These are phyloP conservation scores for Nigrospora sphaerica DNA, from an alignment of 2,329 filamentous ascomycete genomes.

Conservation along the genomic window DNA sequence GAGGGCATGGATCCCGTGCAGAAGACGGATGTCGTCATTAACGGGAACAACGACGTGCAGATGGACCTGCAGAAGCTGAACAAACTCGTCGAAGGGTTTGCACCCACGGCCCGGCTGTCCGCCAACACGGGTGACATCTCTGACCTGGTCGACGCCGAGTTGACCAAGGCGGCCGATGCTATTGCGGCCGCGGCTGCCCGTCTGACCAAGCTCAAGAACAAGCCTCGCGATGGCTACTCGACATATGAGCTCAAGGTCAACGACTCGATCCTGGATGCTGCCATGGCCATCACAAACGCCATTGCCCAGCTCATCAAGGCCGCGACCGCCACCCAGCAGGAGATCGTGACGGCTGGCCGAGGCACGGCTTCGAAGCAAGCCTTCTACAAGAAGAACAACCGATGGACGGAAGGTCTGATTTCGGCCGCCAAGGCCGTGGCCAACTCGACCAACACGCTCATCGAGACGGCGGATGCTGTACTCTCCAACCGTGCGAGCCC, in stretches of 20 bases:
- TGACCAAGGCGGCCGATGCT: conserved; percentile 89
- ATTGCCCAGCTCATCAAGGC: conserved; percentile 94
- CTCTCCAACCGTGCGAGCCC: conserved; percentile 86
- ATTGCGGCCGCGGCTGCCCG: conserved; percentile 89
- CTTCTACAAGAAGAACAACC: conserved; percentile 99
- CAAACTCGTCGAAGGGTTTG: conserved; percentile 87
- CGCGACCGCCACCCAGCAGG: conserved; percentile 84
- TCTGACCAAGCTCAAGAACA: conserved; percentile 87
- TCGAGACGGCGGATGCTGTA: conserved; percentile 96
- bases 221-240: conserved; percentile 90
- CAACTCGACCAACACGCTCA: conserved; percentile 86
- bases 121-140: conserved; percentile 79
- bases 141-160: conserved; percentile 84
- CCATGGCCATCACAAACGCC: conserved; percentile 85
- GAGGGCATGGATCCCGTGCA: conserved; percentile 85
- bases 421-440: conserved; percentile 96
- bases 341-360: conserved; percentile 90
- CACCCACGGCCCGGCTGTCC: conserved; percentile 78
- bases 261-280: conserved; percentile 89
- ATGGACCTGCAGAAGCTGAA: conserved; percentile 89
- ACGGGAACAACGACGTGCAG: conserved; percentile 93
- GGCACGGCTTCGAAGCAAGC: conserved; percentile 82
- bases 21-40: conserved; percentile 96
- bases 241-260: conserved; percentile 96
- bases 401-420: conserved; percentile 97